These are phyloP conservation scores for Kodamaea kaohsiungensis DNA, from an alignment of 805 yeast genomes.

Conservation along the genomic window DNA sequence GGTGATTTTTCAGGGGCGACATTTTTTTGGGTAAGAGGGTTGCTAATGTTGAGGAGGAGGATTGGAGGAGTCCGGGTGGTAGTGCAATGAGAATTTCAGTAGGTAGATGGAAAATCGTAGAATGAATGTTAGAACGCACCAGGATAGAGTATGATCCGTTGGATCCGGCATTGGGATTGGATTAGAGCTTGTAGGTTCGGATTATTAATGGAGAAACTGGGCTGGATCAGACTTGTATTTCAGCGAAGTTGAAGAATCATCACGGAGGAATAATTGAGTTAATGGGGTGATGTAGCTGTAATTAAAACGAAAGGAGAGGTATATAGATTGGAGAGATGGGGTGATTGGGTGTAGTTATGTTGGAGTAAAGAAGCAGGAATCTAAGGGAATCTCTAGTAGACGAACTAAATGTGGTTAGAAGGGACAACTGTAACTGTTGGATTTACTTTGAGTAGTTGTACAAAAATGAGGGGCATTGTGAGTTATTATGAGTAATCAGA, in stretches of 20 bases:
- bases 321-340: too few relatives aligned
- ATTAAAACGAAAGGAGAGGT: too few relatives aligned
- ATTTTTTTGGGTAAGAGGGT: background rate
- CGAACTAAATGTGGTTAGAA: too few relatives aligned
- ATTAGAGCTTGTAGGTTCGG: background rate
- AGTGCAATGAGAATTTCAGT: background rate
- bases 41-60: background rate
- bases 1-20: background rate
- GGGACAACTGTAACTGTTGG: too few relatives aligned
- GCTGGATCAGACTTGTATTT: background rate
- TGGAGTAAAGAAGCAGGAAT: too few relatives aligned
- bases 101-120: background rate
- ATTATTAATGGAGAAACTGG: background rate
- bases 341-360: too few relatives aligned
- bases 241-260: background rate
- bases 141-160: background rate
- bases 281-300: background rate
- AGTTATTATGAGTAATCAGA: too few relatives aligned
- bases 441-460: too few relatives aligned
- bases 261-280: background rate
- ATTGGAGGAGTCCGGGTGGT: background rate
- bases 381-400: too few relatives aligned
- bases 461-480: too few relatives aligned
- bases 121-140: background rate
- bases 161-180: background rate